A percentile compares a stretch with the other conserved stretches of the same genome.
Evolutionary conservation across 1,284 basidiomycete genomes (phyloP).

Genomic region (Ustilago curta): DNA sequence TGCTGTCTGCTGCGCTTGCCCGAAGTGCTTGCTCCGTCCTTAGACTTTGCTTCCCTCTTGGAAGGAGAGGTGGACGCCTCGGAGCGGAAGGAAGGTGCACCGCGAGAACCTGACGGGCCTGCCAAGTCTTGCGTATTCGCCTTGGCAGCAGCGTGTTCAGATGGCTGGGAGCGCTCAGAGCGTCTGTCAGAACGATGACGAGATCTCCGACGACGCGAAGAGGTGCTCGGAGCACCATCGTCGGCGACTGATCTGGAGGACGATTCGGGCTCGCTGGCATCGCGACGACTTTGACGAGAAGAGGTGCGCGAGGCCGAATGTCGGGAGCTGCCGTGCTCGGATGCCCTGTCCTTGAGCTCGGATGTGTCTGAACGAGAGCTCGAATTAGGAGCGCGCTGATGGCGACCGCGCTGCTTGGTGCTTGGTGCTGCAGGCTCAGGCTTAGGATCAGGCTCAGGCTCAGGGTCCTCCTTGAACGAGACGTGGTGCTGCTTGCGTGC

Average conservation of each 20-base stretch:
- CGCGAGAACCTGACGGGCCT: conserved; percentile 2
- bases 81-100: conserved; percentile 18
- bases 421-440: conserved; percentile 9
- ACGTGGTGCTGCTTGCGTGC: conserved; percentile 46
- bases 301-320: conserved; percentile 30
- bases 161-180: conserved; percentile 21
- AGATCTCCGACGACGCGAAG: conserved; percentile 21
- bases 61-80: conserved; percentile 26
- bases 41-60: conserved; percentile 21
- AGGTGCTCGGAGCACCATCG: conserved; percentile 27
- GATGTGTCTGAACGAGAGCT: conserved; percentile 17
- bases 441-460: conserved; percentile 5
- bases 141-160: conserved; percentile 15
- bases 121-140: conserved; percentile 5
- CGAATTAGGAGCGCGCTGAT: conserved; percentile 20
- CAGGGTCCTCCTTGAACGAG: conserved; percentile 42
- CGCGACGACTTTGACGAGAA: conserved; percentile 41
- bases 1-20: conserved; percentile 33
- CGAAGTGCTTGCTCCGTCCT: conserved; percentile 17
- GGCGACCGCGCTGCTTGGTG: conserved; percentile 26
- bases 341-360: conserved; percentile 22
- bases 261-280: conserved; percentile 34
- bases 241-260: conserved; percentile 27
- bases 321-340: conserved; percentile 38
- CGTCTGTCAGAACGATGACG: conserved; percentile 27